Conservation (phyloP, 352 stramenopile genomes). For the Pythium apleroticum region DNA sequence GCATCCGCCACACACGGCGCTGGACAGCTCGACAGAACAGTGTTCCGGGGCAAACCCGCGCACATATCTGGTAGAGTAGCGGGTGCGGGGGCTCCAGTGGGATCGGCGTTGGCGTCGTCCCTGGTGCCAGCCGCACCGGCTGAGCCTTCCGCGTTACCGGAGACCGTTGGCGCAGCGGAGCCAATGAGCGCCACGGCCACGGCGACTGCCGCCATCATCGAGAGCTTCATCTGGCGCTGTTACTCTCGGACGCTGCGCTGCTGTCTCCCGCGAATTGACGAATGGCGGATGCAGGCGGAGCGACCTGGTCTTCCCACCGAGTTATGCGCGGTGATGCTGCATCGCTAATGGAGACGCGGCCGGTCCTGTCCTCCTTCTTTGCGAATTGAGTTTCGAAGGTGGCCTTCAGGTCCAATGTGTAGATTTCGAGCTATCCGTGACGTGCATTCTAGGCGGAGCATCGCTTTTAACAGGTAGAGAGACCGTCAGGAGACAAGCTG, state of each 20-base stretch:
- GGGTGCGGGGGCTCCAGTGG: too few species aligned
- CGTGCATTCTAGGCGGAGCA: too few species aligned
- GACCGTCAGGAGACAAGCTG: too few species aligned
- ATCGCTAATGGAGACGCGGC: too few species aligned
- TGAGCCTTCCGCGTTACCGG: background rate
- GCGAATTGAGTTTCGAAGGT: too few species aligned
- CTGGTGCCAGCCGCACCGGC: background rate
- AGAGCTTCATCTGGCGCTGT: background rate
- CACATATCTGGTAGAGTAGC: conserved; percentile 2
- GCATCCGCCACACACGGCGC: background rate
- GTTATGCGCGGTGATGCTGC: too few species aligned
- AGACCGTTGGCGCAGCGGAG: background rate
- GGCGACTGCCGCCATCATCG: background rate
- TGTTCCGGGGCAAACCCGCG: background rate
- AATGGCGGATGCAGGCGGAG: background rate
- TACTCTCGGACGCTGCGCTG: background rate
- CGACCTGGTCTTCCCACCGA: too few species aligned
- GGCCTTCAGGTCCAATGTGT: too few species aligned
- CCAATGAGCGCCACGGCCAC: background rate
- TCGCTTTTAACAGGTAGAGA: too few species aligned
- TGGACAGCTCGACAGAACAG: background rate
- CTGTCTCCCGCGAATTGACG: background rate
- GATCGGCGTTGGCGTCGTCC: background rate
- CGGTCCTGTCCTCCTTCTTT: too few species aligned
- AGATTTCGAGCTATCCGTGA: too few species aligned